These are phyloP conservation scores for Erodium texanum DNA, from an alignment of 441 rosid species.

Conservation along the genomic window DNA sequence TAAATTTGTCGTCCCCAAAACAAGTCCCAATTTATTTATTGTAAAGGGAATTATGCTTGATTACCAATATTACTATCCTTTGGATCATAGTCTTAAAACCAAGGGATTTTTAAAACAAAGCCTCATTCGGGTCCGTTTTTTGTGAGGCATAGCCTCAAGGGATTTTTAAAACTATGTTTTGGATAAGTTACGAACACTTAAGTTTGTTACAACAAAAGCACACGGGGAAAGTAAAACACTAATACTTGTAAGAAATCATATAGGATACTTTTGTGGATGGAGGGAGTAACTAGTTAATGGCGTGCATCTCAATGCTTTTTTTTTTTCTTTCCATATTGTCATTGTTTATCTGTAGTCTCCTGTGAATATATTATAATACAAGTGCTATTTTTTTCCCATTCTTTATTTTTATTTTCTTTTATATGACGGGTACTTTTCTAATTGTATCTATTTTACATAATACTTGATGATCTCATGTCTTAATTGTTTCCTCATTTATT, in stretches of 20 bases:
- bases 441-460: neutral
- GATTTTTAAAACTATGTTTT: too few species aligned
- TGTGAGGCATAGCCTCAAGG: too few species aligned
- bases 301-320: neutral
- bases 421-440: neutral
- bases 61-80: too few species aligned
- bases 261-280: neutral
- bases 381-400: neutral
- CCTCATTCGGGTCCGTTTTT: too few species aligned
- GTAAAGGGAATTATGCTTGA: too few species aligned
- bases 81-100: too few species aligned
- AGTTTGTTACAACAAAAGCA: neutral
- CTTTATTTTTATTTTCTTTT: too few species aligned
- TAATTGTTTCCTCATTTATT: conserved; percentile 14
- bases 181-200: neutral
- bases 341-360: neutral
- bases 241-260: neutral
- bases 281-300: neutral
- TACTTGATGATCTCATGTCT: neutral
- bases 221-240: neutral
- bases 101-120: too few species aligned
- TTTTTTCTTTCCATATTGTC: too few species aligned
- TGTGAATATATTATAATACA: neutral
- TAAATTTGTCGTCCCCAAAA: too few species aligned
- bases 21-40: too few species aligned